Evolutionary conservation across 176 grass and related monocot genomes (phyloP), one percentile per base, ranked within the genome.

Genomic region (Eleusine coracana): DNA sequence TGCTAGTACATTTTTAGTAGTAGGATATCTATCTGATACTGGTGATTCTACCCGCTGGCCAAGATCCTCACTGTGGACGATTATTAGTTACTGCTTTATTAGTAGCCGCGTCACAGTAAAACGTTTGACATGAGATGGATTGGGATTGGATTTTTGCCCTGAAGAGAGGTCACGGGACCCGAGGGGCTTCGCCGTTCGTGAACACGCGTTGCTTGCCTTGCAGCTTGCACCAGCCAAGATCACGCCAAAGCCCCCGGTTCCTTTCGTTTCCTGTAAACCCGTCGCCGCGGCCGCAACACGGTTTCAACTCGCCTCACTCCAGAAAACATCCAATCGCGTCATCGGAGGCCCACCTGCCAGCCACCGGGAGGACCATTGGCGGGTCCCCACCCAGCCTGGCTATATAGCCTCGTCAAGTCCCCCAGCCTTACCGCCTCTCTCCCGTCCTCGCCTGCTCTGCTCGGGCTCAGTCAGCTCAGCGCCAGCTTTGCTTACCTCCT

Each of bases 201-300:
- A 71, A 71, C 54, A 62, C 68, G 40, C 77, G 42, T 39, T 55
- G 46, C 78, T 14, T 28, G 62, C 59, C 60, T 7, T 54, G 29
- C 18, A 10, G 58, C 60, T 7, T 54, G 29, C 18, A 10, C 74
- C 55, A 58, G 55, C 55, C 55, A 5, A 7, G 55, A 58, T 58
- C 55, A 58, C 55, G 20, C 21, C 55, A 58, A 54, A 5, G 45
- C 49, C 31, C 31, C 58, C 55, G 14, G n/a, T 63, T 29, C 60
- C 60, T 62, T 62, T 40, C 20, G 52, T 56, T 73, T 31, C 55
- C 49, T 36, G 12, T 18, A 66, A 73, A 84, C 63, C 72, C n/a
- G 12, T 45, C 3, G 49, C 63, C 62, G 61, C 40, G 16, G 7
- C 73, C 29, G 3, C 0, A 29, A 77, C 82, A 70, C 82, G 82